Evolutionary conservation across 176 grass and related monocot genomes (phyloP), one percentile per base, ranked within the genome.

Genomic region (Cenchrus americanus): DNA sequence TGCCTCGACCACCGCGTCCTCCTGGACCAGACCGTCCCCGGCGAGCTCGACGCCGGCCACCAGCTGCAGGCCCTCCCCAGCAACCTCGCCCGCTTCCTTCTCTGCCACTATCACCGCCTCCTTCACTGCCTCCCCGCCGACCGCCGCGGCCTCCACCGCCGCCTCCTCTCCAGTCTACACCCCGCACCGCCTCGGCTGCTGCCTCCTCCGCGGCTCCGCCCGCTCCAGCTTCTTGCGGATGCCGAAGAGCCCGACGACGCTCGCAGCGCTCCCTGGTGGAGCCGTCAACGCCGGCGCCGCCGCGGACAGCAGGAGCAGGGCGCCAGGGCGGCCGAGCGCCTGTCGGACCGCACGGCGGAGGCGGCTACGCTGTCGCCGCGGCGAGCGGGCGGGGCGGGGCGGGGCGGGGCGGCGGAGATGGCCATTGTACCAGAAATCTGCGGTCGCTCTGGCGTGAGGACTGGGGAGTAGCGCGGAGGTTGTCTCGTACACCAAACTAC

Each of bases 181-280:
- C 90, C 72, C 88, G 32, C 79, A 55, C 74, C 55, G 83, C 87
- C 82, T 85, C 88, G 5, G 40, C 85, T 15, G 86, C 86, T 0
- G 72, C 84, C 69, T 90, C 87, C 82, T 92, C 92, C n/a, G n/a
- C n/a, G n/a, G n/a, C n/a, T n/a, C n/a, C 75, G 89, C 89, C 61
- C 82, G 62, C 82, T 92, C 82, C 76, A 97, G 88, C 30, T 82
- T 87, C 81, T 97, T 97, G 53, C 95, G 79, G 88, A 97, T 87
- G 58, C 95, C 95, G 75, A 97, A 97, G 1, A 97, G 82, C 18
- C 90, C 90, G 59, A 97, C 89, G 34, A 37, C n/a, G 68, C 88
- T 60, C 5, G 54, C 84, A 2, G 94, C 90, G 61, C 82, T 66
- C 42, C 92, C 92, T 0, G 81, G 49, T 5, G 74, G 64, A 27